Evolutionary conservation across 2,329 filamentous ascomycete genomes (phyloP).

Genomic region (Huntiella omanensis): DNA sequence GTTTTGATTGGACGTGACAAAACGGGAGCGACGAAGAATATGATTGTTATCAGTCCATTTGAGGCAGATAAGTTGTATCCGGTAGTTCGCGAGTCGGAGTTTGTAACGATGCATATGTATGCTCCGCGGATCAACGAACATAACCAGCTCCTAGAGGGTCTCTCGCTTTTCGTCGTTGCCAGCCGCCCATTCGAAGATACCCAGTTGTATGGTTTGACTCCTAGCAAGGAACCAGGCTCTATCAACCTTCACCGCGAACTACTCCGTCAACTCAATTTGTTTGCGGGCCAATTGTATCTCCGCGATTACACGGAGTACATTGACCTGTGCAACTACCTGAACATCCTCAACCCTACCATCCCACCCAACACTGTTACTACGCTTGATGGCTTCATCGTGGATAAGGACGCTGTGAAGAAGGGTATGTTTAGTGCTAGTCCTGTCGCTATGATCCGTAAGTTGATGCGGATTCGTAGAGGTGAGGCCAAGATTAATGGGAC

Average conservation of each 20-base stretch:
- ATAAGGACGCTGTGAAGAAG: conserved; percentile 3
- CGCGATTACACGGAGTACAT: conserved; percentile 33
- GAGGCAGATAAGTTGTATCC: conserved; percentile 36
- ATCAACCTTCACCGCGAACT: conserved; percentile 13
- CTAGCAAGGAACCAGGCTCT: fast-evolving
- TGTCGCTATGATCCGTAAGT: conserved; percentile 19
- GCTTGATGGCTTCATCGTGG: conserved; percentile 20
- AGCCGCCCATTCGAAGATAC: neutral
- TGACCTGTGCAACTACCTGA: conserved; percentile 30
- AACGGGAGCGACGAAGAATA: neutral
- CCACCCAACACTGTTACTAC: conserved; percentile 13
- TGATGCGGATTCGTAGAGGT: conserved; percentile 21
- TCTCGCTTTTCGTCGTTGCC: conserved; percentile 26
- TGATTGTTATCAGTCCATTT: conserved; percentile 39
- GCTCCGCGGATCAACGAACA: conserved; percentile 24
- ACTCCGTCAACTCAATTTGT: conserved; percentile 38
- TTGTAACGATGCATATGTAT: conserved; percentile 31
- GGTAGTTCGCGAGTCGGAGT: conserved; percentile 18
- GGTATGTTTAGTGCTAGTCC: conserved; percentile 18
- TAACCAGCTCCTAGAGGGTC: conserved; percentile 23
- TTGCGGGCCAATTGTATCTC: conserved; percentile 50
- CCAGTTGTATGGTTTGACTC: neutral
- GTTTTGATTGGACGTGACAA: conserved; percentile 18
- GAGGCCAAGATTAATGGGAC: conserved; percentile 23
- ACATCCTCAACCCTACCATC: conserved; percentile 21